Evolutionary conservation across 768 basidiomycete species (phyloP), one percentile per base, ranked within the genome.

Genomic region (Podaxis sp.): DNA sequence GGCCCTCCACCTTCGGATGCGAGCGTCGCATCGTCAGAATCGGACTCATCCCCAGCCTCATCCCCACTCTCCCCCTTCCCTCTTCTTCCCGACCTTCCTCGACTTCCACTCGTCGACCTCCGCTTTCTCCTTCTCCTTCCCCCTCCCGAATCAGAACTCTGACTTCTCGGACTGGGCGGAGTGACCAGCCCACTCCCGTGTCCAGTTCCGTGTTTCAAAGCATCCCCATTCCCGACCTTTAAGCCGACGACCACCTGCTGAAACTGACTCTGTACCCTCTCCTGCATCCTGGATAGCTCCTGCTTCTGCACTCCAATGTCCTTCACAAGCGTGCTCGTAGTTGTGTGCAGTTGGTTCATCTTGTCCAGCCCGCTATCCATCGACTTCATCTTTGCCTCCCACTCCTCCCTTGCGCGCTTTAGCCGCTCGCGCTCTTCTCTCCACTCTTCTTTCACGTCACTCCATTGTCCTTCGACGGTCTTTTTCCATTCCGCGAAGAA

Each of bases 381-480:
- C 8, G 73, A 72, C 12, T 80, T 77, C 57, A 84, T 77, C 59
- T 85, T 81, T 5, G 63, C 75, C 74, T 96, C 95, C 89, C 91
- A 96, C 67, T 95, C 92, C 46, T 91, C 87, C 53, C 88, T 81
- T 12, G 92, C 93, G 19, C 82, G 78, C 44, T 81, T 79, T 11
- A 97, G 79, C 19, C 92, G 80, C 64, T 89, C 89, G 3, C 94
- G 81, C 74, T 97, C 95, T 40, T 84, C 79, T 1, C 81, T 82
- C 94, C 94, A 97, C 60, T 91, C 90, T 66, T 92, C 88, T 68
- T 88, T 85, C 36, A 95, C 87, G 30, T 74, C 77, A 39, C 78
- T 83, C 93, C 93, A 95, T 55, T 88, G 85, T 8, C 87, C 89
- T 68, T 95, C 93, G 24, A 95, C 86, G 11, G 77, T 79, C 69